Evolutionary conservation across 495 filamentous ascomycete species (phyloP).

Genomic region (Hypoxylon rickii): DNA sequence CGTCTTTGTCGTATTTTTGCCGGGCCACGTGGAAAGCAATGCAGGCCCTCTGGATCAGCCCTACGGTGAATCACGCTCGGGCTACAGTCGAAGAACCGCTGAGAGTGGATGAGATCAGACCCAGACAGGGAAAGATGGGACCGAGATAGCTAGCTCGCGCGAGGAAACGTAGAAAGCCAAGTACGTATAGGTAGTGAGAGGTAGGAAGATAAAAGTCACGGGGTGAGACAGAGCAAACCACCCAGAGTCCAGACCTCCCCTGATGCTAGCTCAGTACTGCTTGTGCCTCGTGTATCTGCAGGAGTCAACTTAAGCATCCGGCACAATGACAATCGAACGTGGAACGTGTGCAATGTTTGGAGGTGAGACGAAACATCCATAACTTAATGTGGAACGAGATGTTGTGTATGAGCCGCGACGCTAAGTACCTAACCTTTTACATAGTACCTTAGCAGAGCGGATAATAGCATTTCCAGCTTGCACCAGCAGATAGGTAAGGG

Average conservation of each 20-base stretch:
- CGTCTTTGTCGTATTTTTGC: conserved; percentile 3
- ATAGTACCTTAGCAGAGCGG: background rate
- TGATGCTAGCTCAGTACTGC: conserved; percentile 5
- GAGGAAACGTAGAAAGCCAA: conserved; percentile 18
- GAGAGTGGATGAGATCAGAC: conserved; percentile 24
- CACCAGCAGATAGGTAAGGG: conserved; percentile 6
- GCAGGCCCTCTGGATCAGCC: conserved; percentile 23
- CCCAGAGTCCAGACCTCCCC: background rate
- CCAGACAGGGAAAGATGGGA: conserved; percentile 19
- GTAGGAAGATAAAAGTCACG: background rate
- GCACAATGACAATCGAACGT: conserved; percentile 14
- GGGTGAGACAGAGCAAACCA: background rate
- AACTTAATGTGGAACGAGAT: conserved; percentile 32
- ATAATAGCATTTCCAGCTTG: conserved; percentile 21
- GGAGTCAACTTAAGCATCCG: conserved; percentile 31
- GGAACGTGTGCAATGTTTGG: conserved; percentile 5
- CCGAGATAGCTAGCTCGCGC: conserved; percentile 14
- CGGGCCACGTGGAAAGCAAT: conserved; percentile 24
- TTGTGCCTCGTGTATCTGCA: conserved; percentile 20
- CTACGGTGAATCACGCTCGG: conserved; percentile 22
- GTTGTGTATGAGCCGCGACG: conserved; percentile 20
- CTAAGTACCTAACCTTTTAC: too few relatives aligned
- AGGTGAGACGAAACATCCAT: conserved; percentile 29
- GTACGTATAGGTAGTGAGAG: too few relatives aligned
- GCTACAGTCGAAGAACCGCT: conserved; percentile 21